A percentile compares a stretch with the other conserved stretches of the same genome.
Evolutionary conservation across 495 filamentous ascomycete species (phyloP).

Genomic region (Aspergillus panamensis): DNA sequence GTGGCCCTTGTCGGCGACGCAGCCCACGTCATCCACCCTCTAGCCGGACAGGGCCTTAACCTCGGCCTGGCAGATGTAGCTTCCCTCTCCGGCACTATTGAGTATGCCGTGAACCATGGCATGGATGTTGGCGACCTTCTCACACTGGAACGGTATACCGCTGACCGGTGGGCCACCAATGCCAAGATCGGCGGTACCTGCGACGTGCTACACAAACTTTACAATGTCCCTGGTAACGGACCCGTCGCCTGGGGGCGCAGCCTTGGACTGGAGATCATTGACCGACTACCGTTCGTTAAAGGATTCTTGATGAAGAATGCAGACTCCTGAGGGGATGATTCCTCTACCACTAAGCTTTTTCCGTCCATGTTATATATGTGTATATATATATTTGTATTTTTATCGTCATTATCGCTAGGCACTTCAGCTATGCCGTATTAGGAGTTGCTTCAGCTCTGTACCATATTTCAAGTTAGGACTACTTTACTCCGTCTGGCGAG

Average conservation of each 20-base stretch:
- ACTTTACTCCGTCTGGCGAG: too few species aligned
- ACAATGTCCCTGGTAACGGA: slow-evolving; percentile 62
- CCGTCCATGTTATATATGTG: background rate
- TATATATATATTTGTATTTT: background rate
- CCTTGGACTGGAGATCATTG: slow-evolving; percentile 71
- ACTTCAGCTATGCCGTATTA: too few species aligned
- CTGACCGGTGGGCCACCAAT: slow-evolving; percentile 76
- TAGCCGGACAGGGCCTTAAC: slow-evolving; percentile 93
- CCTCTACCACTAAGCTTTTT: background rate
- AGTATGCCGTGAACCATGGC: slow-evolving; percentile 73
- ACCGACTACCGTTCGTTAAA: slow-evolving; percentile 76
- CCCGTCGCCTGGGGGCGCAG: slow-evolving; percentile 76
- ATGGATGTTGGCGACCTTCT: slow-evolving; percentile 76
- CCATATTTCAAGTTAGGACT: too few species aligned
- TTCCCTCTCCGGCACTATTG: slow-evolving; percentile 66
- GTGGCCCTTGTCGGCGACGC: slow-evolving; percentile 90
- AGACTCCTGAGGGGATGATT: slow-evolving; percentile 48
- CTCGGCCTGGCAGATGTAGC: slow-evolving; percentile 86
- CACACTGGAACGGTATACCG: slow-evolving; percentile 73
- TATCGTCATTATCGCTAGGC: too few species aligned
- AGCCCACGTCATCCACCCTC: slow-evolving; percentile 89
- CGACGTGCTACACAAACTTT: slow-evolving; percentile 93
- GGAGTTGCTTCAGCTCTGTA: too few species aligned
- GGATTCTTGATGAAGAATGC: slow-evolving; percentile 84
- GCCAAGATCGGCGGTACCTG: slow-evolving; percentile 83